Percentiles rank a stretch among this genome's conserved stretches.
Conservation (phyloP, 2,329 filamentous ascomycete genomes). For the Lecanicillium sp. region DNA sequence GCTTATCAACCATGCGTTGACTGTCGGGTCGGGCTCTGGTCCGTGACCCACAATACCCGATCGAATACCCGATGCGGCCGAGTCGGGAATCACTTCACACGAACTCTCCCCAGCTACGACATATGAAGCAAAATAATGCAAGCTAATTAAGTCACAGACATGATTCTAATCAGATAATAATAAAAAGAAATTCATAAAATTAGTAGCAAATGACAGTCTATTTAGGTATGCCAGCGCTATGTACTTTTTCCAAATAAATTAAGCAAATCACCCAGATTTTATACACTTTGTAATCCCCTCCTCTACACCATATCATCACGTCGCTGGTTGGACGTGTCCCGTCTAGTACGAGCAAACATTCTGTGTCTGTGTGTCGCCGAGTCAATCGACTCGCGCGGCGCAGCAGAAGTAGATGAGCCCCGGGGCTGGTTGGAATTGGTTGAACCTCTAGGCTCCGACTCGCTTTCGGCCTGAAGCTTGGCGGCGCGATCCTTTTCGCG, state of each 20-base stretch:
- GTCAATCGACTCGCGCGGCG: constrained; percentile 5
- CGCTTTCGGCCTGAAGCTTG: constrained; percentile 6
- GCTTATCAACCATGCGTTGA: not conserved
- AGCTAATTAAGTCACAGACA: too few relatives aligned
- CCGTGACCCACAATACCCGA: too few relatives aligned
- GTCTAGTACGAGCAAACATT: constrained; percentile 3
- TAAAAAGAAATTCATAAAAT: too few relatives aligned
- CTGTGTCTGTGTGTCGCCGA: constrained; percentile 5
- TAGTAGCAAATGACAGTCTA: not conserved
- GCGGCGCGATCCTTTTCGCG: constrained; percentile 26
- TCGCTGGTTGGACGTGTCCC: constrained; percentile 2
- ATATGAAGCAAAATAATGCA: too few relatives aligned
- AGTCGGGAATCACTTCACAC: too few relatives aligned
- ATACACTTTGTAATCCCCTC: not conserved
- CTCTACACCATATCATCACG: constrained; percentile 1
- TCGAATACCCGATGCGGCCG: too few relatives aligned
- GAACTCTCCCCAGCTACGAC: too few relatives aligned
- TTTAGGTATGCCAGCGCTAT: not conserved
- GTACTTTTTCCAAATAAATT: not conserved
- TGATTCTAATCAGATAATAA: too few relatives aligned
- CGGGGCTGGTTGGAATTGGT: constrained; percentile 9
- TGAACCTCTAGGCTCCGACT: constrained; percentile 7
- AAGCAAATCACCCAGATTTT: not conserved
- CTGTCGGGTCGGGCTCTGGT: too few relatives aligned
- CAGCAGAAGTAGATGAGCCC: constrained; percentile 1